These are phyloP conservation scores for Cryphonectria japonica DNA, from an alignment of 2,329 filamentous ascomycete species.

Conservation along the genomic window DNA sequence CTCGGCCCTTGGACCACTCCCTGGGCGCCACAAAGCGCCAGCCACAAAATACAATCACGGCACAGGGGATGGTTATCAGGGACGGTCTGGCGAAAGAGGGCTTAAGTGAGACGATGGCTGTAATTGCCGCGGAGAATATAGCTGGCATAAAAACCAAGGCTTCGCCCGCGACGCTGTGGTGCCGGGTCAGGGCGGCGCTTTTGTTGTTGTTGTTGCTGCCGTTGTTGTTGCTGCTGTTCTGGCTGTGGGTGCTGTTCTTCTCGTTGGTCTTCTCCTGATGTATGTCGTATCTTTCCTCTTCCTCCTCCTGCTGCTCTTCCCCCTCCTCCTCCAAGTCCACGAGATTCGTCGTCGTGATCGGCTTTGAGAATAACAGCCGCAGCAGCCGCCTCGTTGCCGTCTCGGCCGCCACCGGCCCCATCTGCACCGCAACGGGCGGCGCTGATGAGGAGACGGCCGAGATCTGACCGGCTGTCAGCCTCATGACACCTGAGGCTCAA, in stretches of 20 bases:
- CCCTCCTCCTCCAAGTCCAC: background rate
- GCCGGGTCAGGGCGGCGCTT: constrained; percentile 23
- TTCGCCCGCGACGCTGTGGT: constrained; percentile 34
- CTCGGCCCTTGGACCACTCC: background rate
- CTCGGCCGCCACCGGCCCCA: constrained; percentile 24
- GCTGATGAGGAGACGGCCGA: constrained; percentile 27
- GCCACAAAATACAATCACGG: constrained; percentile 16
- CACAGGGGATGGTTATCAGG: constrained; percentile 14
- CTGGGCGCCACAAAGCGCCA: constrained; percentile 14
- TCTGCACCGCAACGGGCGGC: constrained; percentile 27
- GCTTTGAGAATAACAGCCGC: constrained; percentile 9
- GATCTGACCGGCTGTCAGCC: constrained; percentile 31
- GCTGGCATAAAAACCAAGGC: constrained; percentile 36
- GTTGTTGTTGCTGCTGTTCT: background rate
- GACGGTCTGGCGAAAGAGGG: constrained; percentile 10
- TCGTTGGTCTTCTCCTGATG: background rate
- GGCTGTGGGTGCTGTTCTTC: background rate
- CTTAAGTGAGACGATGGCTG: constrained; percentile 33
- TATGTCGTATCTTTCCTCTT: background rate
- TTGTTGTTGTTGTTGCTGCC: background rate
- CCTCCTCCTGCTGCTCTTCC: background rate
- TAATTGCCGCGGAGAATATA: constrained; percentile 36
- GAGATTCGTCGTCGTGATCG: background rate
- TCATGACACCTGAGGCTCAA: constrained; percentile 25
- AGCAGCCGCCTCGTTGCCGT: constrained; percentile 24